A percentile compares a stretch with the other conserved stretches of the same genome.
phyloP scores from a whole-genome alignment of 2,329 filamentous ascomycete species.

The Xylaria sp. region DNA sequence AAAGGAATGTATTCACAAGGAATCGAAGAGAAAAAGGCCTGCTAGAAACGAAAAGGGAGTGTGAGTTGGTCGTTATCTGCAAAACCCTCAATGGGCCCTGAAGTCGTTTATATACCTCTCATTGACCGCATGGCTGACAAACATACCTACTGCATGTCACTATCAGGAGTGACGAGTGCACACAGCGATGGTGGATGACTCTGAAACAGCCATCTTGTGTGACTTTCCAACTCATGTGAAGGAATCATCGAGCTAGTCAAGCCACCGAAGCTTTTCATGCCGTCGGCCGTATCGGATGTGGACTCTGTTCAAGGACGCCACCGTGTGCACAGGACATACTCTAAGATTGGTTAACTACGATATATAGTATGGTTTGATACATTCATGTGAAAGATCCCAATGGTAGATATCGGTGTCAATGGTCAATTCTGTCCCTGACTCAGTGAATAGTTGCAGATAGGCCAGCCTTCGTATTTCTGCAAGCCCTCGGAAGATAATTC shows the following conservation, averaged over 20 bases:
- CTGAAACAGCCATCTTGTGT: constrained; percentile 12
- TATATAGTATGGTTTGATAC: no score
- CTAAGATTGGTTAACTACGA: no score
- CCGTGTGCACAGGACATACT: no score
- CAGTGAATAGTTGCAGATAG: not conserved
- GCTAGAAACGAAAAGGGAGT: not conserved
- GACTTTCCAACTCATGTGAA: constrained; percentile 1
- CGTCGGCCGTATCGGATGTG: not conserved
- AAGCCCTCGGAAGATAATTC: not conserved
- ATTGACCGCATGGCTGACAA: not conserved
- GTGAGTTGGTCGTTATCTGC: not conserved
- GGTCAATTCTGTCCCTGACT: constrained; percentile 3
- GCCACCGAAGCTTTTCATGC: not conserved
- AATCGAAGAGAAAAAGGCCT: not conserved
- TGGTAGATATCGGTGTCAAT: not conserved
- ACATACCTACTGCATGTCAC: not conserved
- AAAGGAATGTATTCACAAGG: not conserved
- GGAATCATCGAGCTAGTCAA: not conserved
- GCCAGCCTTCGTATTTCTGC: not conserved
- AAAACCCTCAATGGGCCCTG: not conserved
- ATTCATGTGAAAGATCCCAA: no score
- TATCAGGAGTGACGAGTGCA: not conserved
- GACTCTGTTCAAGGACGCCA: not conserved
- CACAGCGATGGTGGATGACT: not conserved
- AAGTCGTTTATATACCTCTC: not conserved